Base-by-base conservation (phyloP, 2,329 filamentous ascomycete genomes). In the Rasamsonia emersonii region DNA sequence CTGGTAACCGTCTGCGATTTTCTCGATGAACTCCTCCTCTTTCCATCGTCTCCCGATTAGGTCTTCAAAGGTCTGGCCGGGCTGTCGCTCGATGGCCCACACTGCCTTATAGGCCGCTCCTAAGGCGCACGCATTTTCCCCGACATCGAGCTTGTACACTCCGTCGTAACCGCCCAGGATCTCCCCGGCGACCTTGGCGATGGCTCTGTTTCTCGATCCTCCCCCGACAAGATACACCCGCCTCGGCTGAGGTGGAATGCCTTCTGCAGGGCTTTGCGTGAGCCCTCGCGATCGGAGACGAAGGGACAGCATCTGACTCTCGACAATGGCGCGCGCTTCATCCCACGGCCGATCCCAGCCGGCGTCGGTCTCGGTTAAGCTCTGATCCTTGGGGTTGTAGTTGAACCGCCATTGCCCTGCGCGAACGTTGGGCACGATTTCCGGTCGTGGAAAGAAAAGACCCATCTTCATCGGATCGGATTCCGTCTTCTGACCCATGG, bases 41-140 rank as follows among this genome's bases (percentile, higher is more conserved):
- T 75, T 76, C 91, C 91, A 98, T 41, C 91, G 70, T 51, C 67
- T 67, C 5, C 82, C 85, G 40, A 98, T 80, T 42, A 94, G 68
- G 39, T 89, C 80, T 54, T 96, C 91, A 62, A 96, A 96, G 3
- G 73, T 84, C 71, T 93, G 79, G 11, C 67, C 70, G 0, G 46
- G 56, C 15, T 59, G 58, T 28, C 83, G 67, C 66, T 91, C 86
- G 34, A 86, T 68, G 1, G 82, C 86, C 91, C 91, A 98, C 0
- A 93, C 79, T 9, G 91, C 89, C 64, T 96, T 96, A 63, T 96
- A 95, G 16, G 89, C 89, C 5, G 86, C 86, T 9, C 91, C 91
- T 9, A 96, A 64, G 8, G 89, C 91, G 61, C 91, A 98, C 3
- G 91, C 89, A 62, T 93, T 95, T 16, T 88, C 86, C 16, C 91